Conservation (phyloP, 441 rosid genomes). For the Populus trichocarpa region DNA sequence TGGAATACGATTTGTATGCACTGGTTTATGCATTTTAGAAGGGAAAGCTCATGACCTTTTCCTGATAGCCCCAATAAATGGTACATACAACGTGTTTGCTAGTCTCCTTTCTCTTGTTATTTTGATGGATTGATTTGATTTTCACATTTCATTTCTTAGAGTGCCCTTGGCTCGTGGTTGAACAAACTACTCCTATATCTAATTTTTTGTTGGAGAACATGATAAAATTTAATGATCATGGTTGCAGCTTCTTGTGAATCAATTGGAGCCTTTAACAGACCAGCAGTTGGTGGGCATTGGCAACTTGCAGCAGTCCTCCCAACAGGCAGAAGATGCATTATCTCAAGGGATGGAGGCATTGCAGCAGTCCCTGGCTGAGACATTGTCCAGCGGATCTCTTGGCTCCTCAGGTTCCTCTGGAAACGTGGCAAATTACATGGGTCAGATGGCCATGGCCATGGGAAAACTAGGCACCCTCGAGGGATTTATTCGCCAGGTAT, state of each 20-base stretch:
- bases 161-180: background rate
- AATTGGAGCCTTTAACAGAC: conserved; percentile 90
- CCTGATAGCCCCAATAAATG: background rate
- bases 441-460: conserved; percentile 99
- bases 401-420: conserved; percentile 89
- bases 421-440: conserved; percentile 95
- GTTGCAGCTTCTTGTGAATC: conserved; percentile 79
- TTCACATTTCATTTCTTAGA: background rate
- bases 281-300: conserved; percentile 70
- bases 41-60: background rate
- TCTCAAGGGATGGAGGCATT: conserved; percentile 98
- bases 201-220: background rate
- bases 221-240: conserved; percentile 12
- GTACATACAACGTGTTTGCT: background rate
- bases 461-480: conserved; percentile 94
- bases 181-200: background rate
- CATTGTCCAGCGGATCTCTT: conserved; percentile 79
- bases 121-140: background rate
- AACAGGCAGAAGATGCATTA: conserved; percentile 95
- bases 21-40: background rate
- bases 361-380: conserved; percentile 90
- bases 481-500: conserved; percentile 93
- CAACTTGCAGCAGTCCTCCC: conserved; percentile 93
- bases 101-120: background rate
- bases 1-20: background rate